A percentile compares a stretch with the other conserved stretches of the same genome.
Conservation (phyloP, 345 rosid genomes). For the Trapa bicornis region DNA sequence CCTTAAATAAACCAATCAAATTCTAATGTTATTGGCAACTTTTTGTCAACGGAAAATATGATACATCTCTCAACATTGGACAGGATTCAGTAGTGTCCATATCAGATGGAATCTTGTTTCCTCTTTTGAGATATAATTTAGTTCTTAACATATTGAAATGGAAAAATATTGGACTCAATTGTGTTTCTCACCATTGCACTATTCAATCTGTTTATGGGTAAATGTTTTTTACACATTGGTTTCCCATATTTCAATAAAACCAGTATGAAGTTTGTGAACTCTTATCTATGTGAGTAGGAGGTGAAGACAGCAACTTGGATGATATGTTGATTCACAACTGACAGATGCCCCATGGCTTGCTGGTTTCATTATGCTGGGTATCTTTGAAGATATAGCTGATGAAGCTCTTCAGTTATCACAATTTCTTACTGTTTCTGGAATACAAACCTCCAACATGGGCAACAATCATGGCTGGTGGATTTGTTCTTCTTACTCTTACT, state of each 20-base stretch:
- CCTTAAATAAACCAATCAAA: too few species aligned
- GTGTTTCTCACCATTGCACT: not conserved
- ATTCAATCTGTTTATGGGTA: not conserved
- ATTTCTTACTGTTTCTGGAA: conserved; percentile 14
- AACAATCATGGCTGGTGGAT: conserved; percentile 43
- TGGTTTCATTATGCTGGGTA: conserved; percentile 20
- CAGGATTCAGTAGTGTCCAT: too few species aligned
- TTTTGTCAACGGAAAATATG: too few species aligned
- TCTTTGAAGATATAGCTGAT: conserved; percentile 17
- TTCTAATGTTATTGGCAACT: too few species aligned
- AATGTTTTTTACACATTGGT: not conserved
- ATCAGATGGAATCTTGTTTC: too few species aligned
- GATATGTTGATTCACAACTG: not conserved
- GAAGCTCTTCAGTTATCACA: conserved; percentile 18
- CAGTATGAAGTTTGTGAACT: not conserved
- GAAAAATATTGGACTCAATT: not conserved
- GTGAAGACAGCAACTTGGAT: not conserved
- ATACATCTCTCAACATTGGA: too few species aligned
- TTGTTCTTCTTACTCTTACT: conserved; percentile 47
- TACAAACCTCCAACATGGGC: conserved; percentile 71
- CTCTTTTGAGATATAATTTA: not conserved
- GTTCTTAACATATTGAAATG: not conserved
- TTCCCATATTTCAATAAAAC: not conserved
- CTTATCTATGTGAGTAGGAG: conserved; percentile 6
- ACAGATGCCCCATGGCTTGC: conserved; percentile 6